Evolutionary conservation across 305 asterid genomes (phyloP), one percentile per base, ranked within the genome.

Genomic region (Nicotiana rustica): DNA sequence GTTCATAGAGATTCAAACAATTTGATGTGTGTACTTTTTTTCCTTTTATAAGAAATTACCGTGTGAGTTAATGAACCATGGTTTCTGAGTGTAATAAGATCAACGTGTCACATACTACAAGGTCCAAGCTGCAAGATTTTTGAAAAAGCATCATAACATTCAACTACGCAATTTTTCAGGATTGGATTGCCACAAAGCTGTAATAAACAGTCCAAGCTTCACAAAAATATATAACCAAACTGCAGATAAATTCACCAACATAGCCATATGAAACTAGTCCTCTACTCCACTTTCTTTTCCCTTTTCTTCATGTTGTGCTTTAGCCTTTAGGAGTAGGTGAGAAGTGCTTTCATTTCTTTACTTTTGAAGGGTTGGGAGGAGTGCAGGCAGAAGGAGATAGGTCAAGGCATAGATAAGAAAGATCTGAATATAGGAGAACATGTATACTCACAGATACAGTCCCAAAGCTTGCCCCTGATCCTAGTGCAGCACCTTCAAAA

Each of bases 391-490:
- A 55, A 1, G 21, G 64, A 59, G 9, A 59, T 59, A 59, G 6
- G 14, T 13, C 57, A 52, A 52, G 66, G 49, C 49, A 76, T 52
- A 56, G 61, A 36, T 19, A 78, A 77, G 41, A 21, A 81, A 35
- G 73, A 29, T 10, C 55, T 35, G 4, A 80, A 18, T 62, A 73
- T 52, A 73, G 67, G 19, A 64, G 66, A 78, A 21, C 55, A 70
- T 61, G 78, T 67, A 82, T 83, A 93, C 98, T 92, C 87, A 95
- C 99, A 9, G 97, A 88, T 87, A 77, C 65, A 81, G 92, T 88
- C 85, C 92, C 95, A 79, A 95, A 95, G 93, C 99, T 97, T 79
- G 93, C 87, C 85, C 98, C 97, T 36, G 98, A 93, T 86, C 97
- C 97, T 65, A 89, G 81, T 83, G 91, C 92, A 85, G 97, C 92